These are phyloP conservation scores for Zostera marina DNA, from an alignment of 116 monocot species.

Conservation along the genomic window DNA sequence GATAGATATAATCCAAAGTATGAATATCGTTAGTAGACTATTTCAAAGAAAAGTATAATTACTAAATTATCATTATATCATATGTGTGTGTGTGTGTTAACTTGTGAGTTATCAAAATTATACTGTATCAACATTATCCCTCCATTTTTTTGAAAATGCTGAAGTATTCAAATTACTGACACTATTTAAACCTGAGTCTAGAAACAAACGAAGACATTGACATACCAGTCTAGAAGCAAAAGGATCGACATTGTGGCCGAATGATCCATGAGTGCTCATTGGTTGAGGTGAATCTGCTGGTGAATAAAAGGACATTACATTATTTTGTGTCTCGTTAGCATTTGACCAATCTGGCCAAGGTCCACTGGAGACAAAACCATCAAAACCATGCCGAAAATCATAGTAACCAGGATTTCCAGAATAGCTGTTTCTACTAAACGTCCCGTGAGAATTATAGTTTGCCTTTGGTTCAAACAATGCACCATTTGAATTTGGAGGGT, in stretches of 20 bases:
- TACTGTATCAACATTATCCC: too few relatives aligned
- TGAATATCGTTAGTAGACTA: too few relatives aligned
- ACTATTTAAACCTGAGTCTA: not conserved
- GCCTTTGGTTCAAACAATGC: slow-evolving; percentile 28
- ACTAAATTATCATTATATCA: too few relatives aligned
- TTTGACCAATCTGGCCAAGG: slow-evolving; percentile 77
- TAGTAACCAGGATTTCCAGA: slow-evolving; percentile 28
- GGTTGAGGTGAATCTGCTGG: slow-evolving; percentile 59
- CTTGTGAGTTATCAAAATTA: too few relatives aligned
- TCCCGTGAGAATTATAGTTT: slow-evolving; percentile 20
- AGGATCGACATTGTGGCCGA: slow-evolving; percentile 31
- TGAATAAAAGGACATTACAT: slow-evolving; percentile 34
- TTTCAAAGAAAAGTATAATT: too few relatives aligned
- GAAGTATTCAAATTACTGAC: not conserved
- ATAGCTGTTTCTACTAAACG: slow-evolving; percentile 28
- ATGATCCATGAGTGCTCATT: slow-evolving; percentile 22
- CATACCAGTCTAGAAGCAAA: slow-evolving; percentile 52
- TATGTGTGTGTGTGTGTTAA: too few relatives aligned
- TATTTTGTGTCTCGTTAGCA: slow-evolving; percentile 33
- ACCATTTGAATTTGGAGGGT: slow-evolving; percentile 25
- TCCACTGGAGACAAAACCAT: slow-evolving; percentile 22
- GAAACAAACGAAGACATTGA: not conserved
- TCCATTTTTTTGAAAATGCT: too few relatives aligned
- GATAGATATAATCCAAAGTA: too few relatives aligned
- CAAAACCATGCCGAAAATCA: slow-evolving; percentile 35